Percentiles rank a stretch among this genome's conserved stretches.
phyloP scores from a whole-genome alignment of 2,329 filamentous ascomycete species.

The Epichloe amarillans region DNA sequence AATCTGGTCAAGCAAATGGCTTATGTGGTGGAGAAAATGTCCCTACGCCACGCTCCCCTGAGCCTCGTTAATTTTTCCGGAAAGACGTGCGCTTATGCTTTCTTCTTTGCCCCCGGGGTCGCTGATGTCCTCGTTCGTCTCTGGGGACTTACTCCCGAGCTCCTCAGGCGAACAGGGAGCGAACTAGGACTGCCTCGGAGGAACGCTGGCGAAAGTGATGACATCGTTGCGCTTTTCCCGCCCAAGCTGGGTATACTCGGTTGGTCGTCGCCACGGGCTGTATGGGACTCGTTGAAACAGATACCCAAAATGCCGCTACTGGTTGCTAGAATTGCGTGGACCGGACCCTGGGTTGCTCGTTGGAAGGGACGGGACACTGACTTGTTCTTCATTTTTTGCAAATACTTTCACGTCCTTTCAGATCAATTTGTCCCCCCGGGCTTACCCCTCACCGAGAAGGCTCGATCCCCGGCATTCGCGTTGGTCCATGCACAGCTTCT shows the following conservation, averaged over 20 bases:
- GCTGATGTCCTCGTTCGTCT: conserved; percentile 71
- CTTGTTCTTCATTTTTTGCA: conserved; percentile 82
- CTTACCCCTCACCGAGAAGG: conserved; percentile 41
- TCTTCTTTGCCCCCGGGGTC: conserved; percentile 81
- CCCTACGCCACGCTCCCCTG: conserved; percentile 50
- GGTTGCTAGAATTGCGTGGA: conserved; percentile 66
- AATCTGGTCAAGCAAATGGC: conserved; percentile 74
- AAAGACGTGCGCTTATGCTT: conserved; percentile 83
- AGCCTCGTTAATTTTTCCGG: conserved; percentile 75
- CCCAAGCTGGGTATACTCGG: conserved; percentile 43
- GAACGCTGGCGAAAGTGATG: conserved; percentile 43
- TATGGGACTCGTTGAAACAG: conserved; percentile 47
- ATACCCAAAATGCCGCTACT: conserved; percentile 52
- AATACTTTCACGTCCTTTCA: conserved; percentile 70
- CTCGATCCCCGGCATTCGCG: conserved; percentile 61
- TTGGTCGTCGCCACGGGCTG: conserved; percentile 38
- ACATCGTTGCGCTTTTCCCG: conserved; percentile 58
- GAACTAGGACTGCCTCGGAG: conserved; percentile 52
- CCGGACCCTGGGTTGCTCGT: conserved; percentile 68
- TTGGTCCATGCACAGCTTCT: conserved; percentile 74
- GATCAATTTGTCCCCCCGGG: conserved; percentile 55
- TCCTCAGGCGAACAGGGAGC: conserved; percentile 57
- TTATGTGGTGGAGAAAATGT: conserved; percentile 83
- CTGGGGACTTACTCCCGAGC: conserved; percentile 59
- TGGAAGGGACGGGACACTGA: conserved; percentile 85